Base-by-base conservation (phyloP, 441 rosid species). In the Populus trichocarpa region DNA sequence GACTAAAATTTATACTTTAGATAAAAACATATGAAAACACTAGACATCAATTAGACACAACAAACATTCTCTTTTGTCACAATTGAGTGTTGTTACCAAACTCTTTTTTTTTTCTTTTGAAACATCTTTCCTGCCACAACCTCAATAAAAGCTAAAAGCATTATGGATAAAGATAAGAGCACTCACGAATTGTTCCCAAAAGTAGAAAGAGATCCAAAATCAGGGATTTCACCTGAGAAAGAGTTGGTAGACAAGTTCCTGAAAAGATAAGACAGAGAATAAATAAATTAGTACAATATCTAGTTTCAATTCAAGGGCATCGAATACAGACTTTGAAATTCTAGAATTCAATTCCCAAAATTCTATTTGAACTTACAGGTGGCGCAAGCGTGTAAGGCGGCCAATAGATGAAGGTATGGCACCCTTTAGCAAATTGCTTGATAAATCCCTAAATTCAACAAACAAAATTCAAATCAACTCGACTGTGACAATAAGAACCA, bases 181-280 rank as follows among this genome's bases (percentile, higher is more conserved):
- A 82, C 98, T 93, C 81, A 96, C 98, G 99, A 91, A 67, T 85
- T 87, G 71, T 78, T 86, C 35, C 93, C 90, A 46, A 95, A 95
- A 73, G 86, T 85, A 87, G 93, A 90, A 36, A 95, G 84, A 67
- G 92, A 88, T 81, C 99, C 99, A 75, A 89, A 84, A 78, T 92
- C 97, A 8, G 99, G 99, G 38, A 96, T 93, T 85, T 91, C 97
- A 28, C 98, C 99, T 10, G 95, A 92, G 87, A 96, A 92, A 79
- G 90, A 96, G 88, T 96, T 96, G 76, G 97, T 84, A 1, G 99
- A 95, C 79, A 95, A 83, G 72, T 95, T 95, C 89, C 99, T 95
- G 80, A 78, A 77, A 76, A 67, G 79, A 66, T 23, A 77, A 66
- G 77, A 73, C 57, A 68, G 10, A 75, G 13, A 77, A 36, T 14